Base-by-base conservation (phyloP, 257 asterid genomes). In the Solanum pimpinellifolium region DNA sequence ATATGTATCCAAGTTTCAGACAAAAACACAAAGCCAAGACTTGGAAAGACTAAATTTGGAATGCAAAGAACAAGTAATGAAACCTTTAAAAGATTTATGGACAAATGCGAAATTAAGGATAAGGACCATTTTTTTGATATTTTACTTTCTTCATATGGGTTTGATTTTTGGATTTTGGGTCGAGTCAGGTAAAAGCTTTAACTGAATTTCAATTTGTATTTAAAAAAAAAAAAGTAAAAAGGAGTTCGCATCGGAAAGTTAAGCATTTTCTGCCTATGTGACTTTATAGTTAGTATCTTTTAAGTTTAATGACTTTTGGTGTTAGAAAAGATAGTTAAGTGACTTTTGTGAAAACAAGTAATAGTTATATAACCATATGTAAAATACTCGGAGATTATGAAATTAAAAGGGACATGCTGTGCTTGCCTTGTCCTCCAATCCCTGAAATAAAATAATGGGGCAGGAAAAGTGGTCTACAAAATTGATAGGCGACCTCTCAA, bases 401-500 rank as follows among this genome's bases (percentile, higher is more conserved):
- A 25, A 59, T 18, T 39, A 69, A 41, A 81, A 86, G 75, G 80
- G 44, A 86, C 37, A 66, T 5, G 29, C 5, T 70, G 29, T 23
- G 52, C 90, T 74, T 91, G 96, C 99, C 98, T 94, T 94, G 93
- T 97, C 99, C 62, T 96, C 97, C 88, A 95, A 89, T 86, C 99
- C 99, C 91, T 96, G 99, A 91, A 95, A 96, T 87, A 96, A 91
- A 88, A 96, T 94, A 93, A 80, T 80, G 42, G 85, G 95, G 88
- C 97, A 91, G 42, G 96, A 92, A 89, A 94, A 94, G 59, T 86
- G 90, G 80, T 93, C 89, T 29, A 94, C 95, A 68, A 91, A 93
- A 91, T 94, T 94, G 91, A 94, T 93, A 49, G 97, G 96, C 27
- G 97, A 91, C 87, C 97, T 91, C 90, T 91, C 93, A 86, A 90